Percentiles rank a stretch among this genome's conserved stretches.
Evolutionary conservation across 2,329 filamentous ascomycete genomes (phyloP).

Genomic region (Grosmannia penicillata): DNA sequence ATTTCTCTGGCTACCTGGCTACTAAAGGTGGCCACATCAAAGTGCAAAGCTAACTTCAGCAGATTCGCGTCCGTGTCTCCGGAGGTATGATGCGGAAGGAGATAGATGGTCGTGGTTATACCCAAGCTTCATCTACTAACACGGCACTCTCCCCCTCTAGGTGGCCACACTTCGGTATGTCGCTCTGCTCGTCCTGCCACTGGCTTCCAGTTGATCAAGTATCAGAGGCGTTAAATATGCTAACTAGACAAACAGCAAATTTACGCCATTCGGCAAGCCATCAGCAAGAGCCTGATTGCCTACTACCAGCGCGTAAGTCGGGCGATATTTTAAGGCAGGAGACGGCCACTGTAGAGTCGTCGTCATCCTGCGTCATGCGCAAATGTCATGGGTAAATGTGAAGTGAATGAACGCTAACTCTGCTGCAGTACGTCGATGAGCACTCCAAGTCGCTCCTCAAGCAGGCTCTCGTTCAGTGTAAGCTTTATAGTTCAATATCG

Average conservation of each 20-base stretch:
- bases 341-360: too few relatives aligned
- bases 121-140: too few relatives aligned
- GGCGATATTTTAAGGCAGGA: too few relatives aligned
- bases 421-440: slow-evolving; percentile 90
- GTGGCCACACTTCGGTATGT: slow-evolving; percentile 12
- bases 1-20: neutral
- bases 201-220: neutral
- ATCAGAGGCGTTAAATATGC: neutral
- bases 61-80: slow-evolving; percentile 83
- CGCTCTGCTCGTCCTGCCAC: neutral
- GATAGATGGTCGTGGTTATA: neutral
- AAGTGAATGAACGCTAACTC: slow-evolving; percentile 69
- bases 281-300: slow-evolving; percentile 69
- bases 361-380: too few relatives aligned
- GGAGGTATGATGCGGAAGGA: slow-evolving; percentile 52
- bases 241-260: slow-evolving; percentile 12
- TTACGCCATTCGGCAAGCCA: slow-evolving; percentile 94
- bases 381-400: too few relatives aligned
- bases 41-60: slow-evolving; percentile 3
- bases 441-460: slow-evolving; percentile 99
- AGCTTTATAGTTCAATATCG: slow-evolving; percentile 5
- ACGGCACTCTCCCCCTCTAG: slow-evolving; percentile 21
- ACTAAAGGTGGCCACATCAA: too few relatives aligned
- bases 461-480: slow-evolving; percentile 77
- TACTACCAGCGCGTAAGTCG: slow-evolving; percentile 31